Percentiles rank a stretch among this genome's conserved stretches.
Conservation (phyloP, 805 yeast genomes). For the Dipodascus geniculatus region DNA sequence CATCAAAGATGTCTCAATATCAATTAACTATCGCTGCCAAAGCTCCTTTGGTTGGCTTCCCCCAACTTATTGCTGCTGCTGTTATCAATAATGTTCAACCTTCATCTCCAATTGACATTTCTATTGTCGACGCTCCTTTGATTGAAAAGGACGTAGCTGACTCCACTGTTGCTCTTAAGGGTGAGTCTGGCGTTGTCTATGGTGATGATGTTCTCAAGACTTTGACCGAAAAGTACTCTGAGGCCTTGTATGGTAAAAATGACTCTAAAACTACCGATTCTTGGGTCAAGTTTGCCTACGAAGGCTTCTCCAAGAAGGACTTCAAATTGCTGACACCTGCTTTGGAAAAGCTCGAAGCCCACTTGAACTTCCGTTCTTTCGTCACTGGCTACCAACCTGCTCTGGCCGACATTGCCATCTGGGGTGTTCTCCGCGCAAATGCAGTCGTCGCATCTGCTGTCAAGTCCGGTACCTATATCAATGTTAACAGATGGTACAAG, state of each 20-base stretch:
- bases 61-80: slow-evolving; percentile 66
- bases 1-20: background rate
- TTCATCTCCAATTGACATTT: slow-evolving; percentile 39
- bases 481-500: slow-evolving; percentile 89
- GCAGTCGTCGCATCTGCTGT: slow-evolving; percentile 85
- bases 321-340: slow-evolving; percentile 73
- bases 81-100: slow-evolving; percentile 43
- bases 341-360: slow-evolving; percentile 71
- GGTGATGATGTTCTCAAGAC: slow-evolving; percentile 35
- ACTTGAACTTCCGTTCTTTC: slow-evolving; percentile 76
- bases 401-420: slow-evolving; percentile 72
- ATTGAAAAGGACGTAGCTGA: slow-evolving; percentile 33
- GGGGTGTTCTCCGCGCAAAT: slow-evolving; percentile 93
- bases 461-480: slow-evolving; percentile 72
- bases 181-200: slow-evolving; percentile 28
- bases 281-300: slow-evolving; percentile 59
- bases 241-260: slow-evolving; percentile 22
- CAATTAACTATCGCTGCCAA: slow-evolving; percentile 58
- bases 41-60: slow-evolving; percentile 74
- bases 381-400: slow-evolving; percentile 56
- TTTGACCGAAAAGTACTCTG: slow-evolving; percentile 44
- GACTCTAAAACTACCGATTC: slow-evolving; percentile 23
- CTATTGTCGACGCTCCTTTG: slow-evolving; percentile 62
- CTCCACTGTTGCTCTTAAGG: slow-evolving; percentile 36
- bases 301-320: slow-evolving; percentile 67